These are phyloP conservation scores for Sequoia sempervirens DNA, from an alignment of 75 land plant species.

Conservation along the genomic window DNA sequence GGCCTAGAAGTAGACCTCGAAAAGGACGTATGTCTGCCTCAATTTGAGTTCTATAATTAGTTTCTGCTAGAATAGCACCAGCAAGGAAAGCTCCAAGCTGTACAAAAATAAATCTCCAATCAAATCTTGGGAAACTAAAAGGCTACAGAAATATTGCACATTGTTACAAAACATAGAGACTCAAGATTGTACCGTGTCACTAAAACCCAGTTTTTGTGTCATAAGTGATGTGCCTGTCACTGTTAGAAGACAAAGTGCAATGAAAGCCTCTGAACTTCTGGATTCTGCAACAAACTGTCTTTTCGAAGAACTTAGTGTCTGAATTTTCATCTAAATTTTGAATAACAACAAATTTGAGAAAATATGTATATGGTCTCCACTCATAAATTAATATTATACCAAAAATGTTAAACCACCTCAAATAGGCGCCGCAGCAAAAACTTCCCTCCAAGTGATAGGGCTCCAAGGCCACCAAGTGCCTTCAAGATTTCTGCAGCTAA, in stretches of 20 bases:
- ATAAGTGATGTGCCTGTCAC: constrained; percentile 95
- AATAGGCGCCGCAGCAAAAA: constrained; percentile 78
- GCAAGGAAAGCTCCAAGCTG: constrained; percentile 98
- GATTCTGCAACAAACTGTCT: constrained; percentile 90
- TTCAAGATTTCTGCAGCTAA: constrained; percentile 80
- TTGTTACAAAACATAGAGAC: constrained; percentile 1
- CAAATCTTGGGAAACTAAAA: constrained; percentile 1
- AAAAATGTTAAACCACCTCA: constrained; percentile 53
- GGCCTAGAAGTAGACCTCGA: constrained; percentile 88
- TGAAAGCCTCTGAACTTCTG: constrained; percentile 95
- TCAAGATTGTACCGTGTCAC: constrained; percentile 75
- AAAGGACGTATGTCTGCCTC: constrained; percentile 98
- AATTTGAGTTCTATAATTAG: constrained; percentile 95
- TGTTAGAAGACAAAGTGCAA: constrained; percentile 91
- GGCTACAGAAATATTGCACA: neutral
- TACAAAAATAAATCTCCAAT: constrained; percentile 3
- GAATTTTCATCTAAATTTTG: neutral
- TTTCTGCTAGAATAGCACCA: constrained; percentile 95
- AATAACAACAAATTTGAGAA: neutral
- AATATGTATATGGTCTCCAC: neutral
- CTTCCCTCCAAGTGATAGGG: constrained; percentile 90
- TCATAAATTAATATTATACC: neutral
- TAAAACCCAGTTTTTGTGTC: constrained; percentile 90
- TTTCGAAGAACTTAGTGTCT: neutral
- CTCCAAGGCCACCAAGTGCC: constrained; percentile 87